These are phyloP conservation scores for Diaporthe amygdali DNA, from an alignment of 2,329 filamentous ascomycete species.

Conservation along the genomic window DNA sequence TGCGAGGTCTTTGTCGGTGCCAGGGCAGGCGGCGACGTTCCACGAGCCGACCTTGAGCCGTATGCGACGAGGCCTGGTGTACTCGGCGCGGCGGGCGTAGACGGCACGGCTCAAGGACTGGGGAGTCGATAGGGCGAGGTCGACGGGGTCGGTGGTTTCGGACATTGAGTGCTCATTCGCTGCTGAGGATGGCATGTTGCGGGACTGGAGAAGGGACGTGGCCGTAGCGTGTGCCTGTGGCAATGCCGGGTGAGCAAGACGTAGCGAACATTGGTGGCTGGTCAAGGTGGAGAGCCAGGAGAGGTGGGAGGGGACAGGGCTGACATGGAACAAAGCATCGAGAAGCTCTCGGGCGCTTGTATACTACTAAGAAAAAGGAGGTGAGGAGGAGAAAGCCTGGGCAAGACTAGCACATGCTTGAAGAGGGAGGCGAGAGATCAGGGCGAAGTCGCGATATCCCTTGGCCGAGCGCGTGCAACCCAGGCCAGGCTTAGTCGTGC, in stretches of 20 bases:
- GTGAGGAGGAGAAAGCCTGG: neutral
- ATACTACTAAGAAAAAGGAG: neutral
- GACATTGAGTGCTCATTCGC: constrained; percentile 7
- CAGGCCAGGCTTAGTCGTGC: neutral
- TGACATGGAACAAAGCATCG: neutral
- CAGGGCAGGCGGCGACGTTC: constrained; percentile 88
- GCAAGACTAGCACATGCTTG: neutral
- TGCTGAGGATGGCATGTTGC: constrained; percentile 10
- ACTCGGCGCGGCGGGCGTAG: constrained; percentile 78
- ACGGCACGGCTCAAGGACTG: constrained; percentile 69
- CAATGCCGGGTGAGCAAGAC: neutral
- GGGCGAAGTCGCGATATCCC: neutral
- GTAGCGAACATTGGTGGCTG: neutral
- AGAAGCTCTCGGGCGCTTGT: neutral
- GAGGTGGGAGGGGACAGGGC: neutral
- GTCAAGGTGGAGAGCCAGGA: neutral
- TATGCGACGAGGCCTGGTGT: constrained; percentile 74
- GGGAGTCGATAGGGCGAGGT: constrained; percentile 45
- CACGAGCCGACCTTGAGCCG: constrained; percentile 91
- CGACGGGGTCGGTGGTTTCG: constrained; percentile 21
- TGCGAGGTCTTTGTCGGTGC: constrained; percentile 85
- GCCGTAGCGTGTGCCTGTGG: constrained; percentile 22
- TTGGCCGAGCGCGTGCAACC: constrained; percentile 43
- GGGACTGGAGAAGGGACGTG: neutral
- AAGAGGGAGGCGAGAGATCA: neutral